Evolutionary conservation across 345 rosid genomes (phyloP), one percentile per base, ranked within the genome.

Genomic region (Salix caprea): DNA sequence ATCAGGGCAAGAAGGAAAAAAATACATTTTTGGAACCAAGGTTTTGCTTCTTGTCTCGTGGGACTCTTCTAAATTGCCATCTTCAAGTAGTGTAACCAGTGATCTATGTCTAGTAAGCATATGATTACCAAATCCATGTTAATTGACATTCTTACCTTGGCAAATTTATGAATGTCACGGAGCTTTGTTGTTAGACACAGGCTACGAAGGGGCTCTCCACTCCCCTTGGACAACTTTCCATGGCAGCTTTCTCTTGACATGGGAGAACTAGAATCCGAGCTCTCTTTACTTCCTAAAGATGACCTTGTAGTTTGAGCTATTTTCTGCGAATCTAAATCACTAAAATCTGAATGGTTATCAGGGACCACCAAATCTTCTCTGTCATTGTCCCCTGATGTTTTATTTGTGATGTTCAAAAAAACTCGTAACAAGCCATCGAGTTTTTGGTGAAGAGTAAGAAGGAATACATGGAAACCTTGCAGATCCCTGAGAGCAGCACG

Each of bases 151-250:
- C 87, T 16, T 82, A 95, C 98, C 99, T 94, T 94, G 48, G 99
- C 98, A 87, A 81, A 89, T 82, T 96, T 96, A 75, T 94, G 95
- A 74, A 96, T 92, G 87, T 94, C 99, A 9, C 98, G 94, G 42
- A 96, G 92, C 83, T 96, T 96, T 74, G 95, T 82, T 36, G 98
- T 92, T 82, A 96, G 78, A 71, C 95, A 94, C 77, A 90, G 81
- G 88, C 91, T 88, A 54, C 91, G 93, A 67, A 86, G 80, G 76
- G 89, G 89, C 69, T 95, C 99, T 46, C 87, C 94, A 54, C 83
- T 78, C 69, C 92, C 92, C 86, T 80, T 91, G 70, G 70, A 72
- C 69, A 74, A 69, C 83, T 86, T 94, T 62, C 95, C 95, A 58
- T 88, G 97, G 92, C 92, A 93, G 78, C 81, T 80, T 80, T 94